These are phyloP conservation scores for Blastomyces gilchristii DNA, from an alignment of 2,329 filamentous ascomycete genomes.

Conservation along the genomic window DNA sequence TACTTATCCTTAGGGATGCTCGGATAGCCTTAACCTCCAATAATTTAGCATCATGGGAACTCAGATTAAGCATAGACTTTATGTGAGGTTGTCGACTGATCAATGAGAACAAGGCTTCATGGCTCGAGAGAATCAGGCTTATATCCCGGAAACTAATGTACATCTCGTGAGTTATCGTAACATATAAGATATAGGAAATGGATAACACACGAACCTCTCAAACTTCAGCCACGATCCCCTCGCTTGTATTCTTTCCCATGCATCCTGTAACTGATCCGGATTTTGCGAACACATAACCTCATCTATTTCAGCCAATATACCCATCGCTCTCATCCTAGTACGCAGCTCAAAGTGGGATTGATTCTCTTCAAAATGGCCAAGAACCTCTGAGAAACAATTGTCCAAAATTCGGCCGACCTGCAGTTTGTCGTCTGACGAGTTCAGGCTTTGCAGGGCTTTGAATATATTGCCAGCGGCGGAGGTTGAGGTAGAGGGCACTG, in stretches of 20 bases:
- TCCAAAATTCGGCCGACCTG: constrained; percentile 51
- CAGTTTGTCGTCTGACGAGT: constrained; percentile 50
- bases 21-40: constrained; percentile 70
- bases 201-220: constrained; percentile 51
- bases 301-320: constrained; percentile 69
- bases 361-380: constrained; percentile 31
- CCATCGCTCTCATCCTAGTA: constrained; percentile 53
- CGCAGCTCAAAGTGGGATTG: constrained; percentile 39
- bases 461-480: constrained; percentile 63
- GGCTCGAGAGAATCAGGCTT: constrained; percentile 67
- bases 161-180: background rate
- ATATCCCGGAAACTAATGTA: constrained; percentile 48
- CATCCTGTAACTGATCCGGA: constrained; percentile 49
- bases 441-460: constrained; percentile 67
- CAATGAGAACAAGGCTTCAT: constrained; percentile 71
- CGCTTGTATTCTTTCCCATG: constrained; percentile 53
- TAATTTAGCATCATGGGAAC: constrained; percentile 53
- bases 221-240: constrained; percentile 72
- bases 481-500: constrained; percentile 53
- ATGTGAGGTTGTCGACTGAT: constrained; percentile 61
- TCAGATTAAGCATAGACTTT: constrained; percentile 50
- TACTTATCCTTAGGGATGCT: constrained; percentile 61
- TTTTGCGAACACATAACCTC: constrained; percentile 58
- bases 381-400: constrained; percentile 45
- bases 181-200: background rate